Base-by-base conservation (phyloP, 768 basidiomycete genomes). In the Crucibulum laeve region DNA sequence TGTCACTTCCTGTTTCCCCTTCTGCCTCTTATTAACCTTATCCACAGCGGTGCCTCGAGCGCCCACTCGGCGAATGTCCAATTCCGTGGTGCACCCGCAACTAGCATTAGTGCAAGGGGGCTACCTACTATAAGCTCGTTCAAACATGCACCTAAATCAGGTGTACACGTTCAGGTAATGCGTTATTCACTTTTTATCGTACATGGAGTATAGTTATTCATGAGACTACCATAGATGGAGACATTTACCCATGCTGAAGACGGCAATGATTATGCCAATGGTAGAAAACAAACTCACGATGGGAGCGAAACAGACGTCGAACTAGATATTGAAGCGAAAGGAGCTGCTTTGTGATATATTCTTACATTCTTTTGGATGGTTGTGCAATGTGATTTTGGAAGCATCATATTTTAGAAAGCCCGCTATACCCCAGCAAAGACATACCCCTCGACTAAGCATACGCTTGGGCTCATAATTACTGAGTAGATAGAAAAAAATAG, bases 121-220 rank as follows among this genome's bases (percentile, higher is more conserved):
- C 38, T 60, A 32, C 52, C 56, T 1, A 54, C 61, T 13, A 33
- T 60, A 42, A 50, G 49, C 25, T 19, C 55, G 21, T 48, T 52
- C 37, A 59, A 48, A 40, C 45, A 53, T 30, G 32, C 34, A 24
- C 49, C 44, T 17, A 45, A 40, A 24, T 38, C 57, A 18, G 71
- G 72, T 17, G 73, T 75, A 3, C 73, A 75, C 51, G 71, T 75
- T 11, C 73, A 73, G 64, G 73, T 70, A 24, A 24, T 11, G 23
- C 18, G 17, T 37, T 37, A 8, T 10, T 6, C 10, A 8, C n/a
- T 10, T 37, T 23, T 33, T 17, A 10, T 25, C 18, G 24, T 23
- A 23, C 15, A 3, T 32, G 13, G 5, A 6, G n/a, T 3, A 5
- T 28, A 19, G 8, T 14, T 38, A n/a, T 21, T 25, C 17, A 22